Conservation (phyloP, 805 yeast species). For the Candida pseudofarinosa region DNA sequence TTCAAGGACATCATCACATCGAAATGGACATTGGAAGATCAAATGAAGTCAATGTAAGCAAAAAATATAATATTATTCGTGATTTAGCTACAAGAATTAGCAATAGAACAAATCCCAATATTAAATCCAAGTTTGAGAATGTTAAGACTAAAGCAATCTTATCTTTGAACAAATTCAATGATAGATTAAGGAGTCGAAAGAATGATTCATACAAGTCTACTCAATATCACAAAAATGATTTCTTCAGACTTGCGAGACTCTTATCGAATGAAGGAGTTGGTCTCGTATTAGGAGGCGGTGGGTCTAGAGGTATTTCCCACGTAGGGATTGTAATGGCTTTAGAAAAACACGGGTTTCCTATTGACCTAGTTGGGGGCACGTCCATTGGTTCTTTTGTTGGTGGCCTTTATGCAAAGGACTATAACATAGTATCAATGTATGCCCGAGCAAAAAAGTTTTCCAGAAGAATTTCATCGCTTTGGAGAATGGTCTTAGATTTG, state of each 20-base stretch:
- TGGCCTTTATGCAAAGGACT: conserved; percentile 89
- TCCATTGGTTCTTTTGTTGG: conserved; percentile 96
- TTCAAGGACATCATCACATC: conserved; percentile 88
- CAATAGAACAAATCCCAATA: conserved; percentile 29
- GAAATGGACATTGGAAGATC: conserved; percentile 51
- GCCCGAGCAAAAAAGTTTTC: conserved; percentile 87
- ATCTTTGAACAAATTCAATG: conserved; percentile 23
- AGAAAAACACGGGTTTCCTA: conserved; percentile 89
- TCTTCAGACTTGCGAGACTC: conserved; percentile 82
- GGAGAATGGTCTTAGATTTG: conserved; percentile 81
- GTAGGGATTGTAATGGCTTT: conserved; percentile 87
- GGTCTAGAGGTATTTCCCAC: conserved; percentile 92
- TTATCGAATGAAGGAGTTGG: conserved; percentile 93
- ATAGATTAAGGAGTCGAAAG: conserved; percentile 16
- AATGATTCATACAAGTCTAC: conserved; percentile 22
- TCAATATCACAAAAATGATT: conserved; percentile 76
- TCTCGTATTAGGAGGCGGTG: conserved; percentile 94
- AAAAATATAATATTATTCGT: conserved; percentile 22
- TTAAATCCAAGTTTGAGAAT: conserved; percentile 28
- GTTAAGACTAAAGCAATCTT: conserved; percentile 27
- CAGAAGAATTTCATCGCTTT: conserved; percentile 72
- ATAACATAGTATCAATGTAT: conserved; percentile 84
- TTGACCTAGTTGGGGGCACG: conserved; percentile 93
- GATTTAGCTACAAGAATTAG: conserved; percentile 35
- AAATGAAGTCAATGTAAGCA: conserved; percentile 11